Evolutionary conservation across 306 rosid species (phyloP).

Genomic region (Glycyrrhiza uralensis): DNA sequence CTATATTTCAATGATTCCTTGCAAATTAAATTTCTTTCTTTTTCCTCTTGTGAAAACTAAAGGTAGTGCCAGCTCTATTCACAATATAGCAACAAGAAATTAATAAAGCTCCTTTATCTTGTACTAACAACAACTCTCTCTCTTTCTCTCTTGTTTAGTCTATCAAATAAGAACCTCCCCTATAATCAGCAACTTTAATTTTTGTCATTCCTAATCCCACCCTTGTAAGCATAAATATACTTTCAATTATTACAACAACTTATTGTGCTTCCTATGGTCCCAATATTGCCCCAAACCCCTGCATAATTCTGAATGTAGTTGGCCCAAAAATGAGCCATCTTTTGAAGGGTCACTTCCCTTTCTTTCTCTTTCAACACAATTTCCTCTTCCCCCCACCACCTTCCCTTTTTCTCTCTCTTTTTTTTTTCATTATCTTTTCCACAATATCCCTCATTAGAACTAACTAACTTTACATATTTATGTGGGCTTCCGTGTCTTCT

Average conservation of each 20-base stretch:
- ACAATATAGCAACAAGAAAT: constrained; percentile 50
- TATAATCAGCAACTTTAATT: constrained; percentile 51
- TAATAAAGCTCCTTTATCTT: constrained; percentile 46
- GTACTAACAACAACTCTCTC: constrained; percentile 33
- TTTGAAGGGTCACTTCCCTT: constrained; percentile 56
- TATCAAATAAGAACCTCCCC: constrained; percentile 31
- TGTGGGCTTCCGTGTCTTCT: constrained; percentile 45
- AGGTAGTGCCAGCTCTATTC: constrained; percentile 74
- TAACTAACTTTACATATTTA: constrained; percentile 42
- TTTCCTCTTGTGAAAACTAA: constrained; percentile 41
- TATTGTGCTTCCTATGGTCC: constrained; percentile 50
- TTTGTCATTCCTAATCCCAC: constrained; percentile 54
- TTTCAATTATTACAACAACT: constrained; percentile 60
- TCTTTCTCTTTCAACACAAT: constrained; percentile 36
- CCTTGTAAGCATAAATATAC: constrained; percentile 46
- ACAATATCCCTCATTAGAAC: constrained; percentile 21
- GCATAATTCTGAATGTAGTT: constrained; percentile 70
- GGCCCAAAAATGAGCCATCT: constrained; percentile 51
- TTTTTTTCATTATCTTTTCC: constrained; percentile 23
- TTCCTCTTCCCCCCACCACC: not conserved
- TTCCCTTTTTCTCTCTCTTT: constrained; percentile 2
- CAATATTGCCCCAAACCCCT: constrained; percentile 51
- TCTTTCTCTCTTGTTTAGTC: constrained; percentile 24
- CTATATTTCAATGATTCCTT: constrained; percentile 62
- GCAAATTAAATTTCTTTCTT: constrained; percentile 15